Percentiles rank a stretch among this genome's conserved stretches.
These are phyloP conservation scores for Chimonanthus salicifolius DNA, from an alignment of 164 flowering plant genomes.

Conservation along the genomic window DNA sequence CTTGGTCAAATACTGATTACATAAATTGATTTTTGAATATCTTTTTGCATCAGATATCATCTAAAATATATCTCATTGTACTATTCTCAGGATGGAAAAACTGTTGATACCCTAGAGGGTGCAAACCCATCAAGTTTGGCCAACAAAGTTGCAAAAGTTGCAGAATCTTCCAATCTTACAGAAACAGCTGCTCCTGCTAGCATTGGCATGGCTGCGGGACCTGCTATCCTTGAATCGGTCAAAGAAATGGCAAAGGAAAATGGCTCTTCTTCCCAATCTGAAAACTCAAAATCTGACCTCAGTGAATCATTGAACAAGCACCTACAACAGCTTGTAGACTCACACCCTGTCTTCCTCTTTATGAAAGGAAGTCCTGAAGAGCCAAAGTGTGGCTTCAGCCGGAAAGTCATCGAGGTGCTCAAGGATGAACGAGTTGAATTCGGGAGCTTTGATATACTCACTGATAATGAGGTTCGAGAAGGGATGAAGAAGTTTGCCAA, in stretches of 20 bases:
- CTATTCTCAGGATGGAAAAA: slow-evolving; percentile 63
- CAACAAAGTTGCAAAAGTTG: slow-evolving; percentile 80
- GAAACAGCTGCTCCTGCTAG: slow-evolving; percentile 86
- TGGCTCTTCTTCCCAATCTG: slow-evolving; percentile 33
- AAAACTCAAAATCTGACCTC: slow-evolving; percentile 21
- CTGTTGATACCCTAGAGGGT: slow-evolving; percentile 76
- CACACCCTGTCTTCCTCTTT: slow-evolving; percentile 77
- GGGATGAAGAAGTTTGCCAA: slow-evolving; percentile 80
- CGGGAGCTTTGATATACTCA: slow-evolving; percentile 82
- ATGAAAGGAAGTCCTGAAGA: slow-evolving; percentile 91
- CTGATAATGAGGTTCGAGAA: slow-evolving; percentile 78
- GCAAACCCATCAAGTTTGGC: slow-evolving; percentile 92
- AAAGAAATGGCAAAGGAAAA: slow-evolving; percentile 51
- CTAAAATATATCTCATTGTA: background rate
- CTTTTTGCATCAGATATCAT: background rate
- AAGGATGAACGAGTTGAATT: slow-evolving; percentile 68
- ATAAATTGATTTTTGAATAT: background rate
- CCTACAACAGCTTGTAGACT: slow-evolving; percentile 55
- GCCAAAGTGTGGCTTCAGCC: slow-evolving; percentile 90
- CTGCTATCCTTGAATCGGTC: slow-evolving; percentile 66
- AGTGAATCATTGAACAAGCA: slow-evolving; percentile 35
- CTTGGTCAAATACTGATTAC: background rate
- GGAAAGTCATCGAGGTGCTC: slow-evolving; percentile 67
- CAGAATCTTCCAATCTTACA: slow-evolving; percentile 41
- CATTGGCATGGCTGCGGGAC: slow-evolving; percentile 88